Conservation (phyloP, 1,139 yeast species). For the Debaryomycetaceae sp. region DNA sequence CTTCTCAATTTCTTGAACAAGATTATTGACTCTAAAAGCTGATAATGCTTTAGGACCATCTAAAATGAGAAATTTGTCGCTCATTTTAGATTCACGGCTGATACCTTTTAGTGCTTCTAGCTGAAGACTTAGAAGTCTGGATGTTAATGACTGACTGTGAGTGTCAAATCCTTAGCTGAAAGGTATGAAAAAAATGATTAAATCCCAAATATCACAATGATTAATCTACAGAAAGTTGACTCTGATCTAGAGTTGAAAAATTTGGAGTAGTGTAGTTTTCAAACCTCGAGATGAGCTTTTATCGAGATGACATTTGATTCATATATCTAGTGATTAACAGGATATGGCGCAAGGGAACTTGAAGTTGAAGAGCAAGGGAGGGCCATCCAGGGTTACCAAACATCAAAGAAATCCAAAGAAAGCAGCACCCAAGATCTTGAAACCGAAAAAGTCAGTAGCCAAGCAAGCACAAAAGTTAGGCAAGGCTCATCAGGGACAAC, state of each 20-base stretch:
- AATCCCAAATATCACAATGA: neutral
- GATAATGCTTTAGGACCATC: slow-evolving; percentile 94
- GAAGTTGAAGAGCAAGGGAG: slow-evolving; percentile 42
- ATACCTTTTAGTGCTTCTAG: neutral
- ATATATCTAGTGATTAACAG: too few species aligned
- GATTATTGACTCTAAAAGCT: slow-evolving; percentile 71
- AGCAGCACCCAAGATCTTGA: slow-evolving; percentile 69
- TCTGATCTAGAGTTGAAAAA: neutral
- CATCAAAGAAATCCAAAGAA: slow-evolving; percentile 55
- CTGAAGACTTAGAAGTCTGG: neutral
- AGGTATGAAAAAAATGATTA: neutral
- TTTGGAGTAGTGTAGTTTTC: neutral
- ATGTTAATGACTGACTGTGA: neutral
- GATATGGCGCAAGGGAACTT: slow-evolving; percentile 57
- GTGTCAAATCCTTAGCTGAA: neutral
- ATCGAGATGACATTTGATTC: neutral
- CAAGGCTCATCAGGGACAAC: slow-evolving; percentile 63
- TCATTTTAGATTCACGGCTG: neutral
- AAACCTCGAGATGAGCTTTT: neutral
- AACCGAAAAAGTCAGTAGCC: slow-evolving; percentile 60
- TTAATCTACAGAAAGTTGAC: slow-evolving; percentile 1
- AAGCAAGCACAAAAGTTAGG: slow-evolving; percentile 46
- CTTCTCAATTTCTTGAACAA: slow-evolving; percentile 70
- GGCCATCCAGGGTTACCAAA: slow-evolving; percentile 50
- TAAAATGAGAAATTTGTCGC: slow-evolving; percentile 47